Evolutionary conservation across 2,329 filamentous ascomycete species (phyloP).

Genomic region (Fusarium odoratissimum): DNA sequence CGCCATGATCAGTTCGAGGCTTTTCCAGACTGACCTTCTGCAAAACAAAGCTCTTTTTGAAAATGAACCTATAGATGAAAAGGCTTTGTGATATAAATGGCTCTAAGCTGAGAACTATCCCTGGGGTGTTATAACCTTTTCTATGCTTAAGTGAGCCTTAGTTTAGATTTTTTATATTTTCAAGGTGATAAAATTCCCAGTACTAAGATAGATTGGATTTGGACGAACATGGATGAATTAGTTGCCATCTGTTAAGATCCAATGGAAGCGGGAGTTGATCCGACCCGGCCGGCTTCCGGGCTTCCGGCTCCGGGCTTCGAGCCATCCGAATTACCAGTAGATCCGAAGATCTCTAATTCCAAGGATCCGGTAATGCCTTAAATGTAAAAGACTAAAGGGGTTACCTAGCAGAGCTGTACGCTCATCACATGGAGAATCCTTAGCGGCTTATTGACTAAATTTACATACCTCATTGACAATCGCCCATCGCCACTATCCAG

Average conservation of each 20-base stretch:
- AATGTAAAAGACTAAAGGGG: accelerated
- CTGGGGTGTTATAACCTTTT: background rate
- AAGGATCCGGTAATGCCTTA: accelerated
- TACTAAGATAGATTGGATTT: too few species aligned
- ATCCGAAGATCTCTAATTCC: background rate
- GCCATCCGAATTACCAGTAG: background rate
- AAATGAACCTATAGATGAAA: background rate
- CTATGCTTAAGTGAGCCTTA: background rate
- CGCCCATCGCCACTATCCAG: background rate
- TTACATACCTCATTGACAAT: background rate
- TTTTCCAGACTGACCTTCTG: too few species aligned
- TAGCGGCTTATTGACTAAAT: background rate
- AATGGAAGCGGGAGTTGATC: background rate
- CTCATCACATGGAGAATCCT: accelerated
- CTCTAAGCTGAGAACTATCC: background rate
- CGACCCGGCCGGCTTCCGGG: background rate
- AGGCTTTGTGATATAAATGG: background rate
- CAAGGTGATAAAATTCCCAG: too few species aligned
- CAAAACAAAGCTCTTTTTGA: too few species aligned
- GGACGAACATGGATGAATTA: too few species aligned
- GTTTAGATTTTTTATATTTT: too few species aligned
- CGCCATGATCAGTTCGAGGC: accelerated
- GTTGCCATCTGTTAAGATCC: background rate
- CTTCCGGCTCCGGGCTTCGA: background rate
- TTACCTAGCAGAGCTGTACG: accelerated